Evolutionary conservation across 176 grass and related monocot genomes (phyloP), one percentile per base, ranked within the genome.

Genomic region (Avena sativa): DNA sequence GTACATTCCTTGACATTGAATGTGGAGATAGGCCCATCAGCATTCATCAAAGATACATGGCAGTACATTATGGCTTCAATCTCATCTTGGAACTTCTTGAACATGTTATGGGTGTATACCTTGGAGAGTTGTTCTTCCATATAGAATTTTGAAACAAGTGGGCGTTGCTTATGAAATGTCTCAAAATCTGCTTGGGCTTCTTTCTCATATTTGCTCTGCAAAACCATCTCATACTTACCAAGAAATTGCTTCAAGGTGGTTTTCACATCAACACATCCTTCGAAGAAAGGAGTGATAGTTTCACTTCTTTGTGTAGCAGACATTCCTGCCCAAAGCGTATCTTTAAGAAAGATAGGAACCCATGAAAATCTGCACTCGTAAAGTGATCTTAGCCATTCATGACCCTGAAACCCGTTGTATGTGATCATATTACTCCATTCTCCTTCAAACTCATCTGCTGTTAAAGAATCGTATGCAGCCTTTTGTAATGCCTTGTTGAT

Each of bases 61-160:
- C 94, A 98, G 88, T 98, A 98, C 97, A 98, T 98, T 77, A 98
- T 98, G 76, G 94, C 92, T 89, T 96, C 94, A 78, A 98, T 93
- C 89, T 98, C 97, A 96, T 96, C 94, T 79, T 98, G 97, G 60
- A 98, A 96, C 76, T 90, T 94, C 86, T 98, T 98, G 75, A 98
- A 98, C 84, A 96, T 94, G 83, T 94, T 98, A 83, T 94, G 90
- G 57, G 97, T 98, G 86, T 96, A 98, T 59, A 94, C 90, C 84
- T 94, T 98, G 14, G 97, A 96, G 25, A 98, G 92, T 79, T 98
- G 97, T 61, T 98, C 94, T 88, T 98, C 97, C 97, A 96, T 98
- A 81, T 96, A 94, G 76, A 98, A 99, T 84, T 96, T 96, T 49
- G 97, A 96, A 55, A 99, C 94, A 49, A 87, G 79, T 69, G 97